A percentile compares a stretch with the other conserved stretches of the same genome.
Conservation (phyloP, 2,329 filamentous ascomycete species). For the Diaporthe ampelina region DNA sequence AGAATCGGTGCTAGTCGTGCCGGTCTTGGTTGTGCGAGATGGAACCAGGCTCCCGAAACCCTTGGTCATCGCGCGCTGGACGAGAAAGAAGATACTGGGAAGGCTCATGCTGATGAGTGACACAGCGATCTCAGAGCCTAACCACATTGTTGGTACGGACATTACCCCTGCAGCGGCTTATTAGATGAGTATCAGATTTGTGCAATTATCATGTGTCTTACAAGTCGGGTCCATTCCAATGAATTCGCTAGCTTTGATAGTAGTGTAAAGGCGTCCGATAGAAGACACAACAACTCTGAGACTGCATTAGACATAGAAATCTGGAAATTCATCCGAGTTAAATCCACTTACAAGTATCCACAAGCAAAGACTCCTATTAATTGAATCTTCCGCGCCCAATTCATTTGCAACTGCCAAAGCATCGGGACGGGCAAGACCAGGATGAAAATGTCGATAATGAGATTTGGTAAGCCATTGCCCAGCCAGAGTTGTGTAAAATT, state of each 20-base stretch:
- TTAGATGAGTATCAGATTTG: background rate
- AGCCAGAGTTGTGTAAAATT: background rate
- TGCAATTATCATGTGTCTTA: background rate
- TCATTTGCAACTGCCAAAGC: slow-evolving; percentile 2
- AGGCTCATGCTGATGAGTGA: background rate
- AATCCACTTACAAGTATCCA: background rate
- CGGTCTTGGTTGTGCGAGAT: background rate
- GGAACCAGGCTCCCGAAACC: background rate
- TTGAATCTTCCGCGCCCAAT: background rate
- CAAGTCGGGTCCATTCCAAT: background rate
- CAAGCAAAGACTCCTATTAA: background rate
- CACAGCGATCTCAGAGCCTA: background rate
- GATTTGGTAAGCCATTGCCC: slow-evolving; percentile 1
- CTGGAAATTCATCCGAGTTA: background rate
- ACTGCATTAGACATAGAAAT: background rate
- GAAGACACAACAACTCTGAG: background rate
- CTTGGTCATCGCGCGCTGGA: background rate
- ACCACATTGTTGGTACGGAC: background rate
- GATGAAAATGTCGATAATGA: background rate
- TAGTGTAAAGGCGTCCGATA: background rate
- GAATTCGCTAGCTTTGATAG: background rate
- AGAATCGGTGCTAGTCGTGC: background rate
- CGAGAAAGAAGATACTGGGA: background rate
- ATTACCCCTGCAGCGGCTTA: background rate
- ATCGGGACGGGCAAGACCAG: background rate